These are phyloP conservation scores for Thielaviopsis punctulata DNA, from an alignment of 2,329 filamentous ascomycete species.

Conservation along the genomic window DNA sequence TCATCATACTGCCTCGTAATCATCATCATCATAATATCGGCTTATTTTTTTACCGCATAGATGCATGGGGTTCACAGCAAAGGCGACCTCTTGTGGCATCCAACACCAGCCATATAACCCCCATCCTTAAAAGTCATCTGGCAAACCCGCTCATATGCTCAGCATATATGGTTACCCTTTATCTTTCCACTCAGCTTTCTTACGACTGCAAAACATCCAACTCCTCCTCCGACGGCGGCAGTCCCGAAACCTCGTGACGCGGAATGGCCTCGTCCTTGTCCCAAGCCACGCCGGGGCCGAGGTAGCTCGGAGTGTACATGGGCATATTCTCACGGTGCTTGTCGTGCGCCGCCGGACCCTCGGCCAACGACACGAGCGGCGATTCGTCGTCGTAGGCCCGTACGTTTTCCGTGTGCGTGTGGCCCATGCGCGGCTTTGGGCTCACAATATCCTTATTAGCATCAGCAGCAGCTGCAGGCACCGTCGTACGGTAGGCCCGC, in stretches of 20 bases:
- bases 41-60: not conserved
- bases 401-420: constrained; percentile 24
- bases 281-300: constrained; percentile 32
- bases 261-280: constrained; percentile 25
- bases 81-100: not conserved
- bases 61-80: not conserved
- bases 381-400: constrained; percentile 5
- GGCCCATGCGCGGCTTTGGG: constrained; percentile 16
- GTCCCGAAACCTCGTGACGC: constrained; percentile 20
- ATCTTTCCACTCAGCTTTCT: not conserved
- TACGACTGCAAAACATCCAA: constrained; percentile 25
- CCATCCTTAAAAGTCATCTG: not conserved
- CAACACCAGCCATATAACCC: not conserved
- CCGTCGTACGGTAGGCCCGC: constrained; percentile 38
- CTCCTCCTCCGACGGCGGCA: constrained; percentile 24
- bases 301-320: constrained; percentile 29
- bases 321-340: constrained; percentile 8
- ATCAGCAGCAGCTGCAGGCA: not conserved
- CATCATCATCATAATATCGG: not conserved
- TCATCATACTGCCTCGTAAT: not conserved
- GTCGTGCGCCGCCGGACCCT: not conserved
- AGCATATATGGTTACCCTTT: not conserved
- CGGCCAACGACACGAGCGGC: not conserved
- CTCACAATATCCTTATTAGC: constrained; percentile 15
- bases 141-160: not conserved